Evolutionary conservation across 495 filamentous ascomycete species (phyloP), one percentile per base, ranked within the genome.

Genomic region (Xylaria intraflava): DNA sequence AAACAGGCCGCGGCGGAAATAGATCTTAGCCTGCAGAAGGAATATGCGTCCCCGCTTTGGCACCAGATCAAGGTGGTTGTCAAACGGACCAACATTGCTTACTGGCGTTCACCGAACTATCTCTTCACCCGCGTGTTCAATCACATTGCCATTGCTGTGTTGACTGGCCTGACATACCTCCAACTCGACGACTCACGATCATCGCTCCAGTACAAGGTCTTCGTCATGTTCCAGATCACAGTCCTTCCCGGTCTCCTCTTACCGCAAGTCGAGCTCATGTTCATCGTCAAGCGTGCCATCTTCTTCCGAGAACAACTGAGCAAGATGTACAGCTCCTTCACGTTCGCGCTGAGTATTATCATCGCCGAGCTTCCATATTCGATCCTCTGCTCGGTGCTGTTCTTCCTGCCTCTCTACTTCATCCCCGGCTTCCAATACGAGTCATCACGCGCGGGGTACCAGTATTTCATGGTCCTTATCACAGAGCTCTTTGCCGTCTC

Each of bases 141-240:
- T 53, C 85, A 91, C 59, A 65, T 88, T 49, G 78, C 78, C 59
- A 85, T 91, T 53, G 78, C 85, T 6, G 61, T 94, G 11, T 67
- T 92, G 42, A 89, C 85, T 0, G 89, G 89, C 29, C 72, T 94
- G 16, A 82, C 80, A 23, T 93, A 82, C 62, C 69, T 89, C 19
- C 71, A 86, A 8, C 78, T 90, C 3, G 82, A 87, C 56, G 63
- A 88, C 53, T 84, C 82, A 1, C 78, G 84, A 4, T 68, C 81
- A 3, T 84, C 80, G 4, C 71, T 92, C 17, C 88, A 94, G 58
- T 84, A 90, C 68, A 82, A 82, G 39, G 79, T 94, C 54, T 93
- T 94, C 67, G 79, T 89, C 65, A 83, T 89, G 62, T 93, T 92
- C 76, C 87, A 90, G 65, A 76, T 86, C 48, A 90, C 84, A 3